Evolutionary conservation across 2,329 filamentous ascomycete genomes (phyloP).

Genomic region (Colletotrichum sidae): DNA sequence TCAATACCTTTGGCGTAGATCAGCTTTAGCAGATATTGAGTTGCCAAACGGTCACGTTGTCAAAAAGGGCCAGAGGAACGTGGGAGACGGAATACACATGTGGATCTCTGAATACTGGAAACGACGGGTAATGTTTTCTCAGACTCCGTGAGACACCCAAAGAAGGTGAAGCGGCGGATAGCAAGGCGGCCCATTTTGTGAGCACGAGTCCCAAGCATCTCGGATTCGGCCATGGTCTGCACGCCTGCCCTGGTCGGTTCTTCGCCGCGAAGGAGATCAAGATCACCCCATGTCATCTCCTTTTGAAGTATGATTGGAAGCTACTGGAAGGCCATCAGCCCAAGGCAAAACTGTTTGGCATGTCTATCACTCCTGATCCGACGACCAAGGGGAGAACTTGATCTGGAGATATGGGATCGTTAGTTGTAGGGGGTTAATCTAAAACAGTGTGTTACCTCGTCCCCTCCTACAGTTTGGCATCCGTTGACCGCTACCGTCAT

Average conservation of each 20-base stretch:
- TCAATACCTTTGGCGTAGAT: no score
- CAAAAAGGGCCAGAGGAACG: slow-evolving; percentile 37
- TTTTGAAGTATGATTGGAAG: slow-evolving; percentile 47
- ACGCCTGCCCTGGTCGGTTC: slow-evolving; percentile 52
- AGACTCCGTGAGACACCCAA: slow-evolving; percentile 32
- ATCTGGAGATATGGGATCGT: slow-evolving; percentile 11
- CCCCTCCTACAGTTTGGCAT: no score
- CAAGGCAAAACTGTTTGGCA: not conserved
- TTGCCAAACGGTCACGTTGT: slow-evolving; percentile 39
- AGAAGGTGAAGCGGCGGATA: slow-evolving; percentile 35
- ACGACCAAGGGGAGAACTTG: slow-evolving; percentile 14
- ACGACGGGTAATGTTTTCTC: slow-evolving; percentile 39
- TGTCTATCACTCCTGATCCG: slow-evolving; percentile 7
- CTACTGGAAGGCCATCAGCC: slow-evolving; percentile 1
- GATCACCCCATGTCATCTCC: slow-evolving; percentile 44
- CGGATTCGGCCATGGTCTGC: slow-evolving; percentile 50
- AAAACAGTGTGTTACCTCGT: no score
- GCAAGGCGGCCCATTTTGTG: slow-evolving; percentile 45
- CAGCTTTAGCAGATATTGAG: slow-evolving; percentile 30
- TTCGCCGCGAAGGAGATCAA: slow-evolving; percentile 52
- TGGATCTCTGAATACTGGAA: slow-evolving; percentile 36
- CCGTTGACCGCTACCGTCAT: no score
- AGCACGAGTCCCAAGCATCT: slow-evolving; percentile 45
- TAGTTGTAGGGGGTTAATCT: not conserved
- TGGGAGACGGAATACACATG: slow-evolving; percentile 34